A percentile compares a stretch with the other conserved stretches of the same genome.
phyloP scores from a whole-genome alignment of 1,139 yeast species.

The Entelexis paramagnoliae region DNA sequence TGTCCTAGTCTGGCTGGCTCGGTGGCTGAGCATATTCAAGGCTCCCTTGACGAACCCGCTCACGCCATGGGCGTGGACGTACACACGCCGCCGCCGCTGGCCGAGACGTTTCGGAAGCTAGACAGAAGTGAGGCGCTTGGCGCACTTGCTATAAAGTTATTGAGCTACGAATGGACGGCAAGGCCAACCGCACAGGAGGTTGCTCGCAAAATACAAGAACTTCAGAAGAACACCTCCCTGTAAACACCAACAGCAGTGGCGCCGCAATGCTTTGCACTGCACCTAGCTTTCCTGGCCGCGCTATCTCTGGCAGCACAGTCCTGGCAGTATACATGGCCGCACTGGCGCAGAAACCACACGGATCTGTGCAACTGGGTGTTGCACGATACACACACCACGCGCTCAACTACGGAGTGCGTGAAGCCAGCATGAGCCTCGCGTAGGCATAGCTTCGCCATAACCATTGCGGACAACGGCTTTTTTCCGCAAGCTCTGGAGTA shows the following conservation, averaged over 20 bases:
- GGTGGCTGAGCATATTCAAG: slow-evolving; percentile 4
- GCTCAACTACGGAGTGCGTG: neutral
- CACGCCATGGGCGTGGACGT: neutral
- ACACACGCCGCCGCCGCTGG: neutral
- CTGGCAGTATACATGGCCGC: slow-evolving; percentile 88
- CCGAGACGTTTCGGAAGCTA: neutral
- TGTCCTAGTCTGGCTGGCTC: slow-evolving; percentile 35
- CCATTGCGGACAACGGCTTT: neutral
- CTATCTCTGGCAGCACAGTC: neutral
- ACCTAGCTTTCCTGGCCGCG: neutral
- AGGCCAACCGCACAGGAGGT: slow-evolving; percentile 13
- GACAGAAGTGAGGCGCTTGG: neutral
- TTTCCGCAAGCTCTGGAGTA: neutral
- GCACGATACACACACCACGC: neutral
- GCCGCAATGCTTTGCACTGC: neutral
- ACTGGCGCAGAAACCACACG: slow-evolving; percentile 44
- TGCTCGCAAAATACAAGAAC: neutral
- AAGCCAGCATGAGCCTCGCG: neutral
- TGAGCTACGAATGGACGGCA: slow-evolving; percentile 14
- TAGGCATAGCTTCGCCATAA: neutral
- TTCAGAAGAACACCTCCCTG: neutral
- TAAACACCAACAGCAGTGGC: neutral
- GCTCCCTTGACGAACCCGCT: neutral
- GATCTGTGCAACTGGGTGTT: neutral
- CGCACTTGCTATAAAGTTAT: neutral